A percentile compares a stretch with the other conserved stretches of the same genome.
phyloP scores from a whole-genome alignment of 345 rosid species.

The Camelina hispida region DNA sequence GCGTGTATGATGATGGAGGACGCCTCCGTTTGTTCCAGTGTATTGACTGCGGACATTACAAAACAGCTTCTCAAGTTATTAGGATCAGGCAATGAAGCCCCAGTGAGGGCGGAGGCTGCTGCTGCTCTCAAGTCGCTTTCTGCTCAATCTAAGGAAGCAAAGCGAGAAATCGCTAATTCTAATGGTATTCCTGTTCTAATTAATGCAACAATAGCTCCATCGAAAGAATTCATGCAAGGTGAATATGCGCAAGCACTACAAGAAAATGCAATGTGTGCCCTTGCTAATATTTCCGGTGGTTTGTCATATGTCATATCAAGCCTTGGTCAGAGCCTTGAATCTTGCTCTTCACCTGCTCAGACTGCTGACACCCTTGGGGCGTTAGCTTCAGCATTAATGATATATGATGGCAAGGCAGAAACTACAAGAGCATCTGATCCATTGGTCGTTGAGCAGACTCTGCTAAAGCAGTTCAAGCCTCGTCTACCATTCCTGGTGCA shows the following conservation, averaged over 20 bases:
- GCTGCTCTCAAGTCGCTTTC: slow-evolving; percentile 97
- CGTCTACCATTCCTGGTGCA: slow-evolving; percentile 84
- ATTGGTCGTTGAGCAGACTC: slow-evolving; percentile 71
- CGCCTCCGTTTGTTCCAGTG: slow-evolving; percentile 82
- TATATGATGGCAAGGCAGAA: slow-evolving; percentile 91
- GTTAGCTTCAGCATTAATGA: slow-evolving; percentile 99
- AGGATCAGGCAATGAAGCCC: slow-evolving; percentile 94
- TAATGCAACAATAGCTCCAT: slow-evolving; percentile 98
- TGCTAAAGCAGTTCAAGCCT: slow-evolving; percentile 93
- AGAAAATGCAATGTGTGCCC: slow-evolving; percentile 99
- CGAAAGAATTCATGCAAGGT: slow-evolving; percentile 99
- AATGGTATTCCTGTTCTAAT: slow-evolving; percentile 95
- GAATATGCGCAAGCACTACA: slow-evolving; percentile 97
- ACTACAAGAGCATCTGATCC: slow-evolving; percentile 86
- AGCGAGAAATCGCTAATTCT: slow-evolving; percentile 81
- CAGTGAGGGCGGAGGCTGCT: slow-evolving; percentile 99
- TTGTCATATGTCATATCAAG: slow-evolving; percentile 95
- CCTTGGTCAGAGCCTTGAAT: slow-evolving; percentile 99
- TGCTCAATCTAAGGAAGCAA: slow-evolving; percentile 90
- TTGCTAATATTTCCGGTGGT: slow-evolving; percentile 98
- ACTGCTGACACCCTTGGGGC: slow-evolving; percentile 98
- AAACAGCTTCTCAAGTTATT: slow-evolving; percentile 85
- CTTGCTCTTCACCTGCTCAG: slow-evolving; percentile 94
- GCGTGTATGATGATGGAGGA: slow-evolving; percentile 97
- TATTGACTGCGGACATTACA: slow-evolving; percentile 90